Conservation (phyloP, 352 stramenopile genomes). For the Phytophthora kernoviae region DNA sequence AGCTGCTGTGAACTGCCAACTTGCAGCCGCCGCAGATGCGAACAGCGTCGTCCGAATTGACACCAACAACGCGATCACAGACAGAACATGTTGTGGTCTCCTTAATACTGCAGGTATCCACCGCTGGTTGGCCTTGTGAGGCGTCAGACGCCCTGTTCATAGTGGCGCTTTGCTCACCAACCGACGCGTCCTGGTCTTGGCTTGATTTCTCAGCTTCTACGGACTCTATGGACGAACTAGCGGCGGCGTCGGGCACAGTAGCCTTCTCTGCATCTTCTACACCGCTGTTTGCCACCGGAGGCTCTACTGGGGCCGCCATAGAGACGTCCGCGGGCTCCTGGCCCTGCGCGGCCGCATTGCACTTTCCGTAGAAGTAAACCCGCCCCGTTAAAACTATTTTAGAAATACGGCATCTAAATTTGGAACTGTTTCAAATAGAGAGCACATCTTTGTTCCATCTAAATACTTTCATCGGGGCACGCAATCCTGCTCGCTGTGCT, state of each 20-base stretch:
- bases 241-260: not conserved
- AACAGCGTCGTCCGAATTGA: constrained; percentile 11
- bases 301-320: constrained; percentile 2
- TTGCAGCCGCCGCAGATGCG: constrained; percentile 39
- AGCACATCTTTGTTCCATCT: too few species aligned
- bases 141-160: not conserved
- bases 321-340: constrained; percentile 10
- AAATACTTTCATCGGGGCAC: too few species aligned
- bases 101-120: not conserved
- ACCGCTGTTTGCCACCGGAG: not conserved
- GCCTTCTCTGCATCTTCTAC: constrained; percentile 11
- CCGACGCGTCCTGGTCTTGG: constrained; percentile 6
- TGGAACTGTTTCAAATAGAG: not conserved
- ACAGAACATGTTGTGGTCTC: constrained; percentile 18
- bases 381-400: too few species aligned
- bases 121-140: constrained; percentile 1
- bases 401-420: not conserved
- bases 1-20: constrained; percentile 39
- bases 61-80: constrained; percentile 17
- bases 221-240: not conserved
- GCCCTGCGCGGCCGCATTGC: constrained; percentile 19
- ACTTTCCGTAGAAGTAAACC: constrained; percentile 1
- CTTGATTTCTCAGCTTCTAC: constrained; percentile 24
- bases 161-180: constrained; percentile 4
- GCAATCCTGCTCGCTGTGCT: too few species aligned